Base-by-base conservation (phyloP, 2,329 filamentous ascomycete genomes). In the Grosmannia huntii region DNA sequence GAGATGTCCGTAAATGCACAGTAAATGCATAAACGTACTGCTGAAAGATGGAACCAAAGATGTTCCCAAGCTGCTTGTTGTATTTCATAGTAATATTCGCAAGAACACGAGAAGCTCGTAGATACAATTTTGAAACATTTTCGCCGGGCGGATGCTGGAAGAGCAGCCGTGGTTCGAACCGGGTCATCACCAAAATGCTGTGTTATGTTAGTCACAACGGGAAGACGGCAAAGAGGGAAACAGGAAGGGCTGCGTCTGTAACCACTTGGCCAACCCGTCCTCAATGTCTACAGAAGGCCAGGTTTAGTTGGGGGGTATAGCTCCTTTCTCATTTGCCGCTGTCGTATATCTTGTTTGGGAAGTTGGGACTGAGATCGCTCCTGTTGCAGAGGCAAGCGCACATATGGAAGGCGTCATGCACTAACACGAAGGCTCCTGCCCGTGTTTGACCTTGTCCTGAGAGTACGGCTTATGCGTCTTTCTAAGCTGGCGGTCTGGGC, bases 251-350 rank as follows among this genome's bases (percentile, higher is more conserved):
- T 21, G 14, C 16, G 46, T 19, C 48, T 57, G 46, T 52, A 21
- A 44, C 55, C 55, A 57, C 33, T 57, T 10, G 55, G 33, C 55
- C 55, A 57, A 19, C 21, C 28, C 41, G 48, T 51, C 33, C 25
- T 25, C 23, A 23, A 11, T 28, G 4, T 27, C n/a, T 51, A 12
- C 16, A 21, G 7, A n/a, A 16, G 11, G 11, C 5, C 51, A 21
- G 9, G 23, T 21, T 10, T 10, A 41, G 10, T 49, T 41, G 1
- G n/a, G 9, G 23, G 7, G 1, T 28, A 51, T 57, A 57, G 19
- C 12, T 12, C 16, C 38, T 21, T 12, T 38, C 36, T 16, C 27
- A 10, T 10, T 11, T 49, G n/a, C 33, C 9, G 12, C 16, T 56
- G 23, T 10, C 21, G 19, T 23, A 6, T 7, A 3, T 21, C 33